Evolutionary conservation across 2,329 filamentous ascomycete species (phyloP).

Genomic region (Fusarium coffeatum): DNA sequence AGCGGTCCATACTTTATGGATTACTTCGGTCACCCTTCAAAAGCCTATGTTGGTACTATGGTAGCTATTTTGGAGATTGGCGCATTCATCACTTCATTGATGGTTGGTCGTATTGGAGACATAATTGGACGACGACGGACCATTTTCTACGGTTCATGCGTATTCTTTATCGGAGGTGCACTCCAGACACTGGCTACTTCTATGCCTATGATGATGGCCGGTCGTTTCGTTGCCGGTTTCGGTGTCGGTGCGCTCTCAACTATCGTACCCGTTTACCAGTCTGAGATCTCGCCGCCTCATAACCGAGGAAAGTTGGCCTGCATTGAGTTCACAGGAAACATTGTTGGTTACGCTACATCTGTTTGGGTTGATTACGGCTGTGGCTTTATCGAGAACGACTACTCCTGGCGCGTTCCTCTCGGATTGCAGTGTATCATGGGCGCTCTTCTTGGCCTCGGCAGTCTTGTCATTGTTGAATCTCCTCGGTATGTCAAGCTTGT

Average conservation of each 20-base stretch:
- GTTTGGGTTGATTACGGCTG: constrained; percentile 99
- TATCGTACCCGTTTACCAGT: constrained; percentile 93
- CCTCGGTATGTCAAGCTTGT: constrained; percentile 73
- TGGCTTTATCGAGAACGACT: constrained; percentile 84
- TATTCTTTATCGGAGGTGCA: constrained; percentile 87
- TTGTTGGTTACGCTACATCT: constrained; percentile 93
- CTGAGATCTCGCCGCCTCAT: constrained; percentile 94
- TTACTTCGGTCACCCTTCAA: constrained; percentile 90
- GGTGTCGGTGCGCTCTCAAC: constrained; percentile 90
- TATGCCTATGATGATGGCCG: constrained; percentile 90
- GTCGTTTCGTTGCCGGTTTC: constrained; percentile 85
- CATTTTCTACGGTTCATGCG: constrained; percentile 91
- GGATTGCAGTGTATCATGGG: constrained; percentile 97
- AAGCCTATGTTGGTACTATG: constrained; percentile 93
- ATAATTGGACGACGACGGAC: constrained; percentile 89
- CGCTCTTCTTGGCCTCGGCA: constrained; percentile 82
- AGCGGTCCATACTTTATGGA: constrained; percentile 90
- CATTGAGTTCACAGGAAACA: constrained; percentile 98
- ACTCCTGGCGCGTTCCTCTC: constrained; percentile 91
- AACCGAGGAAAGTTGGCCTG: constrained; percentile 95
- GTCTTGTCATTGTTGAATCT: constrained; percentile 94
- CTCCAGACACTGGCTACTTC: constrained; percentile 84
- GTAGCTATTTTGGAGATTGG: constrained; percentile 96
- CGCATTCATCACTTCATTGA: constrained; percentile 87
- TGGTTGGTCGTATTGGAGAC: constrained; percentile 90